Conservation (phyloP, 768 basidiomycete species). For the Glaciozyma martinii region DNA sequence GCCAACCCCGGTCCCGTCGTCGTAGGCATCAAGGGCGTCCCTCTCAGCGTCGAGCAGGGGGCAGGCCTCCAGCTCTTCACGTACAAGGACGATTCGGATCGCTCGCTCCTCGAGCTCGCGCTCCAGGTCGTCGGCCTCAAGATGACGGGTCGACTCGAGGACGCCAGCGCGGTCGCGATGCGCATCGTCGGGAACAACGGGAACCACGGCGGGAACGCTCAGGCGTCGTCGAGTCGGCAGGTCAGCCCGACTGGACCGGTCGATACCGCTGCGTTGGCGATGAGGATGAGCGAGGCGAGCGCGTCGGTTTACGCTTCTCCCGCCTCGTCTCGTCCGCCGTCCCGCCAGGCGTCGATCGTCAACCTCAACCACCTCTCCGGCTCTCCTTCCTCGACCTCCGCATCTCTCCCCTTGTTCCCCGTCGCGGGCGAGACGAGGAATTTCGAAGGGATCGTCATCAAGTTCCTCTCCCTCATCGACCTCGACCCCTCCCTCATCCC, state of each 20-base stretch:
- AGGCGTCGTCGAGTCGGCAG: background rate
- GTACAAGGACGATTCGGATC: conserved; percentile 81
- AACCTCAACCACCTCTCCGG: conserved; percentile 1
- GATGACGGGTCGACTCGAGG: conserved; percentile 92
- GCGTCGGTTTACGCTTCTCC: conserved; percentile 17
- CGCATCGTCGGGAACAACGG: conserved; percentile 63
- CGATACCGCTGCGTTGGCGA: conserved; percentile 23
- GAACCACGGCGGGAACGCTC: conserved; percentile 45
- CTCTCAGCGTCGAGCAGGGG: conserved; percentile 34
- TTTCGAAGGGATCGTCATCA: conserved; percentile 67
- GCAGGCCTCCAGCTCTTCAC: conserved; percentile 62
- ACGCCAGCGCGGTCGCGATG: conserved; percentile 86
- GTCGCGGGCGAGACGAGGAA: conserved; percentile 37
- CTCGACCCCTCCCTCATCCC: conserved; percentile 47
- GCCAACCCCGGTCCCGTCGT: conserved; percentile 72
- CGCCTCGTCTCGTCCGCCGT: conserved; percentile 11
- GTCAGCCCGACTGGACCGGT: background rate
- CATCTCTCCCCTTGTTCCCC: conserved; percentile 3
- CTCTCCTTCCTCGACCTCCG: background rate
- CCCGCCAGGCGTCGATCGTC: conserved; percentile 14
- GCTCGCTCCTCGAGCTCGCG: conserved; percentile 91
- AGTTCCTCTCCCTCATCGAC: conserved; percentile 72
- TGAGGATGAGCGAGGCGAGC: conserved; percentile 16
- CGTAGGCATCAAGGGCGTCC: conserved; percentile 76
- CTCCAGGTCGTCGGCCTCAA: conserved; percentile 90